Percentiles rank a stretch among this genome's conserved stretches.
These are phyloP conservation scores for Taphrina pruni DNA, from an alignment of 1,139 yeast genomes.

Conservation along the genomic window DNA sequence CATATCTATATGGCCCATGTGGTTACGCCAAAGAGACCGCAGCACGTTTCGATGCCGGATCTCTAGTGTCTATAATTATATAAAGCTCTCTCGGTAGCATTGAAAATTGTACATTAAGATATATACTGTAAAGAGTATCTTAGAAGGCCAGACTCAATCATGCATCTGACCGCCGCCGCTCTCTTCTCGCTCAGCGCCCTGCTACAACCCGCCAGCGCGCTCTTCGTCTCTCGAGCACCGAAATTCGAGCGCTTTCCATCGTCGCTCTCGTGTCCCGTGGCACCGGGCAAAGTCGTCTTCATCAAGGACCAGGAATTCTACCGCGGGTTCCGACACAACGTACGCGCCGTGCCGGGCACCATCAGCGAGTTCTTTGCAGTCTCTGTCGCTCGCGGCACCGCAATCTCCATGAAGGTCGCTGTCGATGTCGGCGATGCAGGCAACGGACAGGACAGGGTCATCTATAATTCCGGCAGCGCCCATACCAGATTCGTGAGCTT, in stretches of 20 bases:
- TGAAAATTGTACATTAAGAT: too few species aligned
- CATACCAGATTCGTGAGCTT: not conserved
- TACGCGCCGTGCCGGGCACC: not conserved
- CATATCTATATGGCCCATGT: too few species aligned
- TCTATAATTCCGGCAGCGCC: conserved; percentile 5
- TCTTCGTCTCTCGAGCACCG: not conserved
- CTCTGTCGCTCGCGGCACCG: not conserved
- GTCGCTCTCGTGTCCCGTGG: not conserved
- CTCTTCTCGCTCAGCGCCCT: not conserved
- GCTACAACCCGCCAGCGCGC: not conserved
- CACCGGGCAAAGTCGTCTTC: conserved; percentile 1
- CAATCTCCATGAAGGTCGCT: conserved; percentile 2
- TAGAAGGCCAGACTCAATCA: not conserved
- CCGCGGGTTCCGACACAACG: not conserved
- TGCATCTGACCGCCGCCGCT: not conserved
- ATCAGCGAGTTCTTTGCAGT: not conserved
- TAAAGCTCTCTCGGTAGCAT: too few species aligned
- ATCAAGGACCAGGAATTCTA: conserved; percentile 6
- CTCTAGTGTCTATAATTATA: too few species aligned
- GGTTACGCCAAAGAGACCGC: too few species aligned
- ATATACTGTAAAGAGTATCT: too few species aligned
- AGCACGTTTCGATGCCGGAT: too few species aligned
- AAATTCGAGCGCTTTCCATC: not conserved
- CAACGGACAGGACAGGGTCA: not conserved
- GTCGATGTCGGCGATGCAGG: conserved; percentile 4